A percentile compares a stretch with the other conserved stretches of the same genome.
These are phyloP conservation scores for Phlyctochytrium bullatum DNA, from an alignment of 192 early-diverging fungal genomes.

Conservation along the genomic window DNA sequence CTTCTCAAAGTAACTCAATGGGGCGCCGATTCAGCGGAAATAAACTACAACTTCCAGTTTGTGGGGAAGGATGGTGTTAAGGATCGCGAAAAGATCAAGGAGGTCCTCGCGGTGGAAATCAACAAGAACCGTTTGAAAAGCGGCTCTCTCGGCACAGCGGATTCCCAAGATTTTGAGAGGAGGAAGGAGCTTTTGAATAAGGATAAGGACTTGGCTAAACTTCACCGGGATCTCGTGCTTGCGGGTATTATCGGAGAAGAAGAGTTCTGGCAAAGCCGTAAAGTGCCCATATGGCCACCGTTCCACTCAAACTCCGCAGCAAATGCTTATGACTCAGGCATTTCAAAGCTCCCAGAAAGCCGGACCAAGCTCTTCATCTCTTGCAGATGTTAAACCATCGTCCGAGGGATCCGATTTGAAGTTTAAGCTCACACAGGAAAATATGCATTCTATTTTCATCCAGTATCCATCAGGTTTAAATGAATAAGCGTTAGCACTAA, in stretches of 20 bases:
- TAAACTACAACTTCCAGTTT: slow-evolving; percentile 43
- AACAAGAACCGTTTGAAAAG: slow-evolving; percentile 16
- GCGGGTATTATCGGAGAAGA: slow-evolving; percentile 77
- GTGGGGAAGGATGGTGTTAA: slow-evolving; percentile 40
- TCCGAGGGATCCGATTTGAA: slow-evolving; percentile 76
- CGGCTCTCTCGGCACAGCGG: slow-evolving; percentile 24
- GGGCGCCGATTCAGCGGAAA: slow-evolving; percentile 34
- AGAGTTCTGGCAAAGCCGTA: slow-evolving; percentile 90
- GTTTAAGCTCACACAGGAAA: slow-evolving; percentile 84
- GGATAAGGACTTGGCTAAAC: slow-evolving; percentile 35
- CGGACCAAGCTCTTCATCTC: slow-evolving; percentile 73
- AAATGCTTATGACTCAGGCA: slow-evolving; percentile 71
- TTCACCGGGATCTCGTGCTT: slow-evolving; percentile 79
- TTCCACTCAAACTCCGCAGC: slow-evolving; percentile 14
- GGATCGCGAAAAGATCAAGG: slow-evolving; percentile 48
- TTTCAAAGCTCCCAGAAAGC: slow-evolving; percentile 71
- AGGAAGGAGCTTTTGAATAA: slow-evolving; percentile 63
- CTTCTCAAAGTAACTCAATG: slow-evolving; percentile 56
- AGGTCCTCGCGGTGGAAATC: slow-evolving; percentile 41
- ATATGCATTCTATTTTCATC: slow-evolving; percentile 83
- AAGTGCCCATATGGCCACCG: slow-evolving; percentile 31
- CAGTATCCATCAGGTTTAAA: slow-evolving; percentile 76
- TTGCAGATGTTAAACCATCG: slow-evolving; percentile 54
- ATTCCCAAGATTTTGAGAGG: slow-evolving; percentile 56
- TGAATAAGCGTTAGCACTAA: not conserved